phyloP scores from a whole-genome alignment of 768 basidiomycete genomes.

The Cytidiella melzeri region DNA sequence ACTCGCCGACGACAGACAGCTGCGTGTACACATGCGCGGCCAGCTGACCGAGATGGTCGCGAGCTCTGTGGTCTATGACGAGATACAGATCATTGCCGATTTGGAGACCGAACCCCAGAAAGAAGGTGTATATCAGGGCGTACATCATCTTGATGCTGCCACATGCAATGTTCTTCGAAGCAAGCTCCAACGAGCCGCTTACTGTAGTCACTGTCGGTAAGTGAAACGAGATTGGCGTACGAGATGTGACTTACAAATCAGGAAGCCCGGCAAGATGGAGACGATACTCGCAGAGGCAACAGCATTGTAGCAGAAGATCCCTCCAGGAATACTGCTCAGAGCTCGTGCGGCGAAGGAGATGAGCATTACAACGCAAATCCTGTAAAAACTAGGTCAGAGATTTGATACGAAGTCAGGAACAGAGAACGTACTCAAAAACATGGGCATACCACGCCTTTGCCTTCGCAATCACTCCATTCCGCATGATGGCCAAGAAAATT shows the following conservation, averaged over 20 bases:
- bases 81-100: conserved; percentile 78
- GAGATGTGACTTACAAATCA: conserved; percentile 48
- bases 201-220: conserved; percentile 36
- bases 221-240: not conserved
- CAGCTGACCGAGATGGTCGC: conserved; percentile 45
- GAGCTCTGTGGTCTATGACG: conserved; percentile 52
- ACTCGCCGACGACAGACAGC: conserved; percentile 53
- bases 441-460: conserved; percentile 80
- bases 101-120: conserved; percentile 76
- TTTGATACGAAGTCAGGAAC: not conserved
- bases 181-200: conserved; percentile 74
- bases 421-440: conserved; percentile 73
- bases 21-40: conserved; percentile 44
- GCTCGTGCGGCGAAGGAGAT: conserved; percentile 79
- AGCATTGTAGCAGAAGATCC: conserved; percentile 84
- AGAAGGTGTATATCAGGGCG: conserved; percentile 75
- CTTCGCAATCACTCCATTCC: conserved; percentile 52
- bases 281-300: conserved; percentile 84
- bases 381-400: conserved; percentile 23
- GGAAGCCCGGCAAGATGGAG: conserved; percentile 81
- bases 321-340: conserved; percentile 65
- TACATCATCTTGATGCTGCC: conserved; percentile 84
- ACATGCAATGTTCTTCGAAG: conserved; percentile 75
- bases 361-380: conserved; percentile 74
- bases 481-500: conserved; percentile 59